Conservation (phyloP, 495 filamentous ascomycete genomes). For the Hyaloscypha variabilis region DNA sequence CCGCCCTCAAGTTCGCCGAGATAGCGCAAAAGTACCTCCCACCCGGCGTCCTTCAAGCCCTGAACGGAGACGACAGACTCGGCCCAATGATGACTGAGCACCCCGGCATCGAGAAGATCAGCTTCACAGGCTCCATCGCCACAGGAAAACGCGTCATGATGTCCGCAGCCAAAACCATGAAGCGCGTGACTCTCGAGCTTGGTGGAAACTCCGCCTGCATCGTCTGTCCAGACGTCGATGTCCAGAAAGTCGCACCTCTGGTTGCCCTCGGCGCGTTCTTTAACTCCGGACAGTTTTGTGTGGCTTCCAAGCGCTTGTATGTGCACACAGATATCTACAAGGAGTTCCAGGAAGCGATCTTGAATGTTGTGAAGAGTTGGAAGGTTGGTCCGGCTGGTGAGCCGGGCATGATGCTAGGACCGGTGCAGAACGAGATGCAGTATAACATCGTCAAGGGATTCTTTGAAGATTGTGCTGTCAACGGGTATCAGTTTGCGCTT, state of each 20-base stretch:
- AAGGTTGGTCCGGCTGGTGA: constrained; percentile 28
- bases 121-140: constrained; percentile 59
- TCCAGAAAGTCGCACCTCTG: constrained; percentile 54
- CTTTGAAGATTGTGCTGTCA: constrained; percentile 44
- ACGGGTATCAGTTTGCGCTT: constrained; percentile 43
- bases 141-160: constrained; percentile 60
- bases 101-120: constrained; percentile 58
- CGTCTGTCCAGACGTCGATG: constrained; percentile 60
- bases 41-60: constrained; percentile 59
- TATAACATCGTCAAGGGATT: constrained; percentile 46
- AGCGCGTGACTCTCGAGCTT: constrained; percentile 57
- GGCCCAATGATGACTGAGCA: constrained; percentile 56
- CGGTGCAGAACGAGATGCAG: constrained; percentile 57
- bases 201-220: constrained; percentile 66
- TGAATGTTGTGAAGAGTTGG: constrained; percentile 47
- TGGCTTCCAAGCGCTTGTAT: constrained; percentile 61
- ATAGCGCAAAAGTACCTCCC: constrained; percentile 56
- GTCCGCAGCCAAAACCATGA: constrained; percentile 51
- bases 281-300: constrained; percentile 59
- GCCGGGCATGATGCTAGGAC: constrained; percentile 39
- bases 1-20: constrained; percentile 59
- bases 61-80: constrained; percentile 59
- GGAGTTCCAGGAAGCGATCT: constrained; percentile 48
- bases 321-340: constrained; percentile 60
- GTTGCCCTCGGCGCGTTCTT: constrained; percentile 53